These are phyloP conservation scores for Penicillium herquei DNA, from an alignment of 495 filamentous ascomycete genomes.

Conservation along the genomic window DNA sequence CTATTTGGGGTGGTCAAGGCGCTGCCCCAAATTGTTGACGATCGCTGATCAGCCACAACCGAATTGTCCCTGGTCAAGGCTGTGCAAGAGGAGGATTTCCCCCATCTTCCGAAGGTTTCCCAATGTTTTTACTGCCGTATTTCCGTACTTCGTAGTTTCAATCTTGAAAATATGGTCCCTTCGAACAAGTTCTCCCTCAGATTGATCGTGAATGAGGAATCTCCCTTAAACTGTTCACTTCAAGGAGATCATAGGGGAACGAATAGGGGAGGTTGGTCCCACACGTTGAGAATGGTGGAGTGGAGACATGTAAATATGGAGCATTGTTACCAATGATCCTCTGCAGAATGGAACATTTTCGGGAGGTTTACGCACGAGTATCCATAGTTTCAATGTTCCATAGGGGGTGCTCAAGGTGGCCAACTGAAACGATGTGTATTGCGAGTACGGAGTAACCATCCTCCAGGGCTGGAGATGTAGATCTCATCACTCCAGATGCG, in stretches of 20 bases:
- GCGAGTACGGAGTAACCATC: too few relatives aligned
- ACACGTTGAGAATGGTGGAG: not conserved
- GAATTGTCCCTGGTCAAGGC: not conserved
- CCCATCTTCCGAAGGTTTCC: not conserved
- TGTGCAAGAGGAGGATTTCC: not conserved
- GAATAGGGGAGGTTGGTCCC: not conserved
- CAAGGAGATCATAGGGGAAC: not conserved
- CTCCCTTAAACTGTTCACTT: too few relatives aligned
- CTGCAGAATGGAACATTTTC: too few relatives aligned
- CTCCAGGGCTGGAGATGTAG: not conserved
- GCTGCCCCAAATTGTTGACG: not conserved
- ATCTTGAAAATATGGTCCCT: not conserved
- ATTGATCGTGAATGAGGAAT: too few relatives aligned
- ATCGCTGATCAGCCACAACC: slow-evolving; percentile 19
- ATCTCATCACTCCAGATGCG: slow-evolving; percentile 10
- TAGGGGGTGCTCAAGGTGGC: too few relatives aligned
- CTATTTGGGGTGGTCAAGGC: not conserved
- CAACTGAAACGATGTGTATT: too few relatives aligned
- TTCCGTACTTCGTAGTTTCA: not conserved
- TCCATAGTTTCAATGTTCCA: too few relatives aligned
- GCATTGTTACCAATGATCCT: not conserved
- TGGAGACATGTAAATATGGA: not conserved
- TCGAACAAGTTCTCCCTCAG: too few relatives aligned
- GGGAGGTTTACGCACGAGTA: too few relatives aligned
- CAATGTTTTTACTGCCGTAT: not conserved